Evolutionary conservation across 305 asterid species (phyloP).

Genomic region (Plantago coronopus): DNA sequence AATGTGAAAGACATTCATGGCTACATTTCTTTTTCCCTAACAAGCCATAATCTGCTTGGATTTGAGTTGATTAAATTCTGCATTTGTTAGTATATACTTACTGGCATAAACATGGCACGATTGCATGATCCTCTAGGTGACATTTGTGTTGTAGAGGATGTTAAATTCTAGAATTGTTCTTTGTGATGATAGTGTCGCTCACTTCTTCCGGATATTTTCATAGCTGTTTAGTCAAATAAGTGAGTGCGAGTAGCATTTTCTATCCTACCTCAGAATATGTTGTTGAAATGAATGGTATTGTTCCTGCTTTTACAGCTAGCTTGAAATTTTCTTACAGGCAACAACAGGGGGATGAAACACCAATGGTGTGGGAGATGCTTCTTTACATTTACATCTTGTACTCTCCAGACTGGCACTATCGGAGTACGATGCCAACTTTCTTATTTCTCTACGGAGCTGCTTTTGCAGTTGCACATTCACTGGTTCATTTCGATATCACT

Average conservation of each 20-base stretch:
- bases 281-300: neutral
- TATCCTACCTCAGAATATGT: neutral
- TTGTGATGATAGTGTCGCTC: too few relatives aligned
- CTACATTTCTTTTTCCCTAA: too few relatives aligned
- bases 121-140: too few relatives aligned
- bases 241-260: neutral
- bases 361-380: constrained; percentile 98
- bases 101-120: too few relatives aligned
- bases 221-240: too few relatives aligned
- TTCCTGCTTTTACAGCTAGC: constrained; percentile 12
- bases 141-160: too few relatives aligned
- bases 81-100: too few relatives aligned
- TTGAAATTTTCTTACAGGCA: constrained; percentile 47
- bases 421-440: constrained; percentile 90
- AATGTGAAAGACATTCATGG: too few relatives aligned
- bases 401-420: constrained; percentile 96
- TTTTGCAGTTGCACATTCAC: constrained; percentile 71
- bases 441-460: constrained; percentile 72
- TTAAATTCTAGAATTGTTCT: too few relatives aligned
- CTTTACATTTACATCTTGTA: constrained; percentile 80
- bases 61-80: too few relatives aligned
- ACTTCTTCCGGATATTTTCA: too few relatives aligned
- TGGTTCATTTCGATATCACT: constrained; percentile 53
- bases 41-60: too few relatives aligned
- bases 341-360: constrained; percentile 92